Conservation (phyloP, 495 filamentous ascomycete genomes). For the Xylaria palmicola region DNA sequence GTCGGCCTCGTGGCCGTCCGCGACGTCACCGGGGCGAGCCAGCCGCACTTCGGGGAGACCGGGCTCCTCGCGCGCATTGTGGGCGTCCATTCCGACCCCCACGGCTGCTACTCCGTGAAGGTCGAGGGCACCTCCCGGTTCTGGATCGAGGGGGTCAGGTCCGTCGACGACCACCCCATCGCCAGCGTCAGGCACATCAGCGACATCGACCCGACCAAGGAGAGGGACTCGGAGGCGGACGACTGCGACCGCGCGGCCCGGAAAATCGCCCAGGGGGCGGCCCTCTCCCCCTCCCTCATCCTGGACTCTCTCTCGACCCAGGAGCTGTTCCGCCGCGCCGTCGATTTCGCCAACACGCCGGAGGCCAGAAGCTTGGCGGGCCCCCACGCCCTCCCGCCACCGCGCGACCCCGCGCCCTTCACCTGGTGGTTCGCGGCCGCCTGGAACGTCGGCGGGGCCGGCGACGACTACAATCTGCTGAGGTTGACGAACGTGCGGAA, state of each 20-base stretch:
- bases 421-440: constrained; percentile 91
- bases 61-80: constrained; percentile 77
- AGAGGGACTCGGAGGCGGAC: constrained; percentile 68
- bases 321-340: constrained; percentile 61
- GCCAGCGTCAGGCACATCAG: constrained; percentile 71
- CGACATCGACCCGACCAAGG: constrained; percentile 76
- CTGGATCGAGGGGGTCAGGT: constrained; percentile 59
- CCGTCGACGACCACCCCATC: constrained; percentile 74
- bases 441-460: constrained; percentile 69
- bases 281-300: too few relatives aligned
- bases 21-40: constrained; percentile 25
- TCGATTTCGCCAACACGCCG: constrained; percentile 66
- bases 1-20: constrained; percentile 77
- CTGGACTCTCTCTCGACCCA: constrained; percentile 66
- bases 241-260: constrained; percentile 47
- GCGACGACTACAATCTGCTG: constrained; percentile 78
- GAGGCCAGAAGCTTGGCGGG: constrained; percentile 57
- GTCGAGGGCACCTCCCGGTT: constrained; percentile 75
- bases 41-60: constrained; percentile 61
- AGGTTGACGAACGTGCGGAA: constrained; percentile 71
- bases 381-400: too few relatives aligned
- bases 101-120: constrained; percentile 79
- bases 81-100: constrained; percentile 66
- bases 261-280: constrained; percentile 16
- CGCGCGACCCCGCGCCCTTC: constrained; percentile 72